These are phyloP conservation scores for Trypanosoma mega DNA, from an alignment of 208 protist species.

Conservation along the genomic window DNA sequence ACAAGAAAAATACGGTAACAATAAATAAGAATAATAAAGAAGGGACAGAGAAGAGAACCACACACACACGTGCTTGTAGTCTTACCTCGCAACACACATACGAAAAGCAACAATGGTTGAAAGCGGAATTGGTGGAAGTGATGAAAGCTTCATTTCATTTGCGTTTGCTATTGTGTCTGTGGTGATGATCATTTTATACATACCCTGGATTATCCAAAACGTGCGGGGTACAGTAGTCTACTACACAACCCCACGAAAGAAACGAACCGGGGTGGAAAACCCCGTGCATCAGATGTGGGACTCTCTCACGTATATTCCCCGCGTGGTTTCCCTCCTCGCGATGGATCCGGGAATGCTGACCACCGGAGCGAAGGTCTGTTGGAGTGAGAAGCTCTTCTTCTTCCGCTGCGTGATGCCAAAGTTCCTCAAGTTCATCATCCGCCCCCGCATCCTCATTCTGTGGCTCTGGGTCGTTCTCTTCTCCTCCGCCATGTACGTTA, in stretches of 20 bases:
- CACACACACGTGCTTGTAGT: too few relatives aligned
- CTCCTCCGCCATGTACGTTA: slow-evolving; percentile 87
- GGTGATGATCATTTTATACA: slow-evolving; percentile 82
- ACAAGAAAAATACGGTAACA: too few relatives aligned
- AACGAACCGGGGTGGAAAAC: slow-evolving; percentile 37
- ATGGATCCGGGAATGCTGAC: slow-evolving; percentile 52
- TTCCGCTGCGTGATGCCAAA: slow-evolving; percentile 78
- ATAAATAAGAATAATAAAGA: too few relatives aligned
- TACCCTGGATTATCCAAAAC: slow-evolving; percentile 78
- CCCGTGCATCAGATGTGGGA: slow-evolving; percentile 63
- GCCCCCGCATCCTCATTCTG: slow-evolving; percentile 78
- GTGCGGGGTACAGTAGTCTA: slow-evolving; percentile 54
- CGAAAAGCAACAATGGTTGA: slow-evolving; percentile 32
- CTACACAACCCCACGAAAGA: slow-evolving; percentile 58
- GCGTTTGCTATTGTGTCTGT: slow-evolving; percentile 85
- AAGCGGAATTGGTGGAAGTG: slow-evolving; percentile 69
- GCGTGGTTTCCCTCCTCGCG: slow-evolving; percentile 33
- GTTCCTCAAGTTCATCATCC: slow-evolving; percentile 85
- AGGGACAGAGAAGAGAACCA: too few relatives aligned
- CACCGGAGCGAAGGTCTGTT: slow-evolving; percentile 68
- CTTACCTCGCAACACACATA: too few relatives aligned
- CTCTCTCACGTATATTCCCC: slow-evolving; percentile 65
- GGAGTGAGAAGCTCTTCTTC: slow-evolving; percentile 76
- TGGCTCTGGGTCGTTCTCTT: slow-evolving; percentile 82
- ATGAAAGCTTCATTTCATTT: slow-evolving; percentile 90